Conservation (phyloP, 164 flowering plant genomes). For the Kalanchoe fedtschenkoi region DNA sequence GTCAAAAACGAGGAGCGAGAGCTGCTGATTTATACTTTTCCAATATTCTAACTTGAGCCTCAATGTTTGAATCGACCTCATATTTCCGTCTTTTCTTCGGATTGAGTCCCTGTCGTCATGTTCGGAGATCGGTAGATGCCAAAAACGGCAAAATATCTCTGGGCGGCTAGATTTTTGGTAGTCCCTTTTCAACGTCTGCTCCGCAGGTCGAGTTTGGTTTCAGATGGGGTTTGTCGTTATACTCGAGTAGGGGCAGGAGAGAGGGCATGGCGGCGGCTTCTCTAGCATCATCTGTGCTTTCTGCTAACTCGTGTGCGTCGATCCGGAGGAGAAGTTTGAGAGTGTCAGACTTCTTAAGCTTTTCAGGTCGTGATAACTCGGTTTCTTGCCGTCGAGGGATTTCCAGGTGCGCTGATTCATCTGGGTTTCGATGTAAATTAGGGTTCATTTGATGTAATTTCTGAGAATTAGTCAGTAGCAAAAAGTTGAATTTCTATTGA, state of each 20-base stretch:
- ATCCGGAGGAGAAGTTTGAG: not conserved
- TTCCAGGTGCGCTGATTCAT: constrained; percentile 1
- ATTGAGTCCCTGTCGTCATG: not conserved
- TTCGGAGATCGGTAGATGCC: not conserved
- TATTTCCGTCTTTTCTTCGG: not conserved
- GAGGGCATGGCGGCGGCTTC: not conserved
- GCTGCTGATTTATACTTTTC: too few species aligned
- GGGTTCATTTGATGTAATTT: too few species aligned
- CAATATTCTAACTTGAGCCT: too few species aligned
- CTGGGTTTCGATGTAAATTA: too few species aligned
- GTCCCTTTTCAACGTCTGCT: not conserved
- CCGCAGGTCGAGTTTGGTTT: not conserved
- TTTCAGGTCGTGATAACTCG: not conserved
- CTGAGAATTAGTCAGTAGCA: not conserved
- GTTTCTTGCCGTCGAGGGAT: not conserved
- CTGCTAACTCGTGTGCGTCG: not conserved
- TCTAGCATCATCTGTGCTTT: not conserved
- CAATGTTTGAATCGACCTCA: too few species aligned
- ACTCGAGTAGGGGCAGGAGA: not conserved
- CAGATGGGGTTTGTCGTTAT: not conserved
- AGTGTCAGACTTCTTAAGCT: not conserved
- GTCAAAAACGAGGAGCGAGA: too few species aligned
- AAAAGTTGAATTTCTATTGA: not conserved
- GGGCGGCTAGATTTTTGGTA: too few species aligned
- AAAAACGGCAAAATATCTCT: not conserved